Evolutionary conservation across 208 protist genomes (phyloP), one percentile per base, ranked within the genome.

Genomic region (Leishmania gerbilli): DNA sequence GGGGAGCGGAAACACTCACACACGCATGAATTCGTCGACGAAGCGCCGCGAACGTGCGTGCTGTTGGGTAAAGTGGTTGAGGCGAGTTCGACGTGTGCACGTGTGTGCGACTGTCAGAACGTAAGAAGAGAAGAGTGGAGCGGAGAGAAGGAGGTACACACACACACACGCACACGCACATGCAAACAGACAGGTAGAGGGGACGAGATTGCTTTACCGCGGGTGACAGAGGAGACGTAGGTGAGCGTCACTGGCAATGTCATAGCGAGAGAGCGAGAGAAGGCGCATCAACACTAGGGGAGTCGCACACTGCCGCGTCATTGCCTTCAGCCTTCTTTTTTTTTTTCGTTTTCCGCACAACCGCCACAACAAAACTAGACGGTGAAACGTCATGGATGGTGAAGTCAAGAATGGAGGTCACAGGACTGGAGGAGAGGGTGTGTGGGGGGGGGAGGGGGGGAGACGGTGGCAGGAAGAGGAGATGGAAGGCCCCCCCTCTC

Each of bases 311-410:
- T 5, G 31, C 62, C 62, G 15, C 34, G 34, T 2, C 27, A 40
- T 24, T 64, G 21, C 19, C 27, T 64, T 64, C 27, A n/a, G 1
- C 19, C 24, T 27, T 64, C 0, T 62, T n/a, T 11, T 62, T 31
- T 31, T 65, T 84, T 77, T 47, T 76, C 37, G 68, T 69, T 42
- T 76, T 37, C 1, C 8, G 27, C 27, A n/a, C 58, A 64, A 64
- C 21, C 27, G 27, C 58, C 58, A 64, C 58, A 64, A 65, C 34
- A 49, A 34, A 75, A 64, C 34, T 19, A 71, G 79, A 60, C 9
- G 45, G 68, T 49, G 7, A 81, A 62, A 53, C 9, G 75, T 37
- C 42, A 27, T 60, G 47, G 21, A 9, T 55, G 51, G 51, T 19
- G 17, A 55, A 55, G 51, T 55, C 19, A 55, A 13, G 51, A 55